phyloP scores from a whole-genome alignment of 257 asterid species.

The Sherardia arvensis region DNA sequence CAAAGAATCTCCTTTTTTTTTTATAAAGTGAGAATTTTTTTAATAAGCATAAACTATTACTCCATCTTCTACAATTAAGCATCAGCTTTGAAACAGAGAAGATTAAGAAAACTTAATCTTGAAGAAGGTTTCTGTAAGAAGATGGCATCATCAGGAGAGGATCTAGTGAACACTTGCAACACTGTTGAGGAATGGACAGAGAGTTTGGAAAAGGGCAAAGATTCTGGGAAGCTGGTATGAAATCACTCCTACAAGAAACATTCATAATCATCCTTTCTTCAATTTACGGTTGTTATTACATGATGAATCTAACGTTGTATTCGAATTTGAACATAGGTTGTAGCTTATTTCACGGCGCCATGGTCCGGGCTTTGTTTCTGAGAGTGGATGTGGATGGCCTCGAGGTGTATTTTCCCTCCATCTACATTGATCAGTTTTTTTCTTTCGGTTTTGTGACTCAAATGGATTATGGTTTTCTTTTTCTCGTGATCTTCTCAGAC shows the following conservation, averaged over 20 bases:
- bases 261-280: too few species aligned
- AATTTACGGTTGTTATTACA: too few species aligned
- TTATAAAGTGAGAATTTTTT: too few species aligned
- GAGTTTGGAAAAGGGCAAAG: conserved; percentile 30
- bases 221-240: conserved; percentile 43
- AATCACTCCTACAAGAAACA: too few species aligned
- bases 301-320: not conserved
- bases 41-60: too few species aligned
- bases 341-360: conserved; percentile 74
- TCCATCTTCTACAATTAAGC: too few species aligned
- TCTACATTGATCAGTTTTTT: too few species aligned
- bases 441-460: too few species aligned
- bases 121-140: not conserved
- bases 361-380: conserved; percentile 78
- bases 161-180: conserved; percentile 65
- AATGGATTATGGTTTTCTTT: too few species aligned
- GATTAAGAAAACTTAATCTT: too few species aligned
- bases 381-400: conserved; percentile 92
- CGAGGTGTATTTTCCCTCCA: conserved; percentile 28
- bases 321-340: conserved; percentile 35
- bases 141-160: conserved; percentile 54
- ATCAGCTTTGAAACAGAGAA: too few species aligned
- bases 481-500: conserved; percentile 19
- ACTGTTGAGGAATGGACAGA: conserved; percentile 36
- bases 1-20: too few species aligned